Conservation (phyloP, 2,329 filamentous ascomycete species). For the Botrytis cinerea region DNA sequence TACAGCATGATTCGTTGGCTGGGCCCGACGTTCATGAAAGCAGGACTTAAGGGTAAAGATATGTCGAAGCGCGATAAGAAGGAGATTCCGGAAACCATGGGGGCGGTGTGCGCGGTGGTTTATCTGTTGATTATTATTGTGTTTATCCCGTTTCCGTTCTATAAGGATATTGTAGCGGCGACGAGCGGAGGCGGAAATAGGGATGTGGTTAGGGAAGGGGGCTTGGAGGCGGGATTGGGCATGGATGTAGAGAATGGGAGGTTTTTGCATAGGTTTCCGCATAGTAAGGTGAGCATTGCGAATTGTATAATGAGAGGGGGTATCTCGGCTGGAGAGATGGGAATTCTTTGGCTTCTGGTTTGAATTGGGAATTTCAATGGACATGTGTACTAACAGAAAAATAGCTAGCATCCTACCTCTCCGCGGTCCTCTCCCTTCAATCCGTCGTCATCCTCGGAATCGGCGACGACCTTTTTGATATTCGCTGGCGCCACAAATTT, state of each 20-base stretch:
- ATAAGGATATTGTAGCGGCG: constrained; percentile 94
- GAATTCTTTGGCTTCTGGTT: neutral
- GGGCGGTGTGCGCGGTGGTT: constrained; percentile 86
- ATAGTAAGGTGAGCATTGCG: constrained; percentile 71
- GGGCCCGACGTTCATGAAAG: constrained; percentile 82
- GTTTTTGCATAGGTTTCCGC: constrained; percentile 87
- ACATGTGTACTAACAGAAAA: constrained; percentile 18
- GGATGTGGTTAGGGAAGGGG: constrained; percentile 67
- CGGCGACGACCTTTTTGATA: constrained; percentile 95
- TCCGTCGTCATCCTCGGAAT: constrained; percentile 88
- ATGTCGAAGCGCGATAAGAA: constrained; percentile 74
- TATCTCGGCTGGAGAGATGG: fast-evolving
- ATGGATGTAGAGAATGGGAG: constrained; percentile 66
- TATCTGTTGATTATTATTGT: constrained; percentile 86
- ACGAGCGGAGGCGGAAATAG: constrained; percentile 92
- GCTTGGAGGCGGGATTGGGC: constrained; percentile 25
- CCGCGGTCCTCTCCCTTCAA: constrained; percentile 89
- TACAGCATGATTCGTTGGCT: constrained; percentile 94
- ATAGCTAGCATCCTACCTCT: constrained; percentile 90
- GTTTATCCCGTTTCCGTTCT: constrained; percentile 96
- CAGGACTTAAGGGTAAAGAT: constrained; percentile 87
- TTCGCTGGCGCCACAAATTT: constrained; percentile 98
- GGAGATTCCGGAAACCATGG: constrained; percentile 95
- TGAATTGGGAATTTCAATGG: neutral
- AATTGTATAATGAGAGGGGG: neutral